Percentiles rank a stretch among this genome's conserved stretches.
These are phyloP conservation scores for Kuraishia piskuri DNA, from an alignment of 805 yeast genomes.

Conservation along the genomic window DNA sequence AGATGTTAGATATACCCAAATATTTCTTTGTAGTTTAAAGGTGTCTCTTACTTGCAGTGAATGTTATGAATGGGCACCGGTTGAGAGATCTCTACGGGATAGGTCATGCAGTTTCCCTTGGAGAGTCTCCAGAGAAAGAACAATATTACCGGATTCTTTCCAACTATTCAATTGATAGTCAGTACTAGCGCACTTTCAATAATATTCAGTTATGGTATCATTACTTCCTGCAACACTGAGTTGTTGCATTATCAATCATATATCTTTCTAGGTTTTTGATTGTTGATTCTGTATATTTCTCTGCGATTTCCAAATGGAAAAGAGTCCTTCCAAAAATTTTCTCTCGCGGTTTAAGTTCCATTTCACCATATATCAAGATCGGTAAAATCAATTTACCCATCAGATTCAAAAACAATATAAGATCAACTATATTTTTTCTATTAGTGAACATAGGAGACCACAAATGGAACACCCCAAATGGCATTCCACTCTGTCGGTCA, in stretches of 20 bases:
- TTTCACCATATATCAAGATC: no score
- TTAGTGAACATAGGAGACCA: not conserved
- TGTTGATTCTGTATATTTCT: no score
- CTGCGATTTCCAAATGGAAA: no score
- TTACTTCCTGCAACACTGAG: not conserved
- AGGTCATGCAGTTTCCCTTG: not conserved
- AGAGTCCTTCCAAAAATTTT: no score
- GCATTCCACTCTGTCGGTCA: not conserved
- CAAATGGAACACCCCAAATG: not conserved
- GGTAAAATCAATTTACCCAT: no score
- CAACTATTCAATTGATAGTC: not conserved
- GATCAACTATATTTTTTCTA: no score
- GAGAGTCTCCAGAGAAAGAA: slow-evolving; percentile 1
- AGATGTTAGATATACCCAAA: not conserved
- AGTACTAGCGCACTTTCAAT: not conserved
- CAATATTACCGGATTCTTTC: not conserved
- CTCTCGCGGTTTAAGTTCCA: no score
- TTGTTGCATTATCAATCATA: not conserved
- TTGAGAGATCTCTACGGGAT: not conserved
- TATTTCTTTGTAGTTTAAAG: not conserved
- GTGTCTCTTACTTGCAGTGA: not conserved
- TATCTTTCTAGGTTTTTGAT: no score
- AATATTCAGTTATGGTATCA: not conserved
- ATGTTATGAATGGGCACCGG: no score
- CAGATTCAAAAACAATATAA: not conserved